Conservation (phyloP, 2,329 filamentous ascomycete species). For the Cryphonectria radicalis region DNA sequence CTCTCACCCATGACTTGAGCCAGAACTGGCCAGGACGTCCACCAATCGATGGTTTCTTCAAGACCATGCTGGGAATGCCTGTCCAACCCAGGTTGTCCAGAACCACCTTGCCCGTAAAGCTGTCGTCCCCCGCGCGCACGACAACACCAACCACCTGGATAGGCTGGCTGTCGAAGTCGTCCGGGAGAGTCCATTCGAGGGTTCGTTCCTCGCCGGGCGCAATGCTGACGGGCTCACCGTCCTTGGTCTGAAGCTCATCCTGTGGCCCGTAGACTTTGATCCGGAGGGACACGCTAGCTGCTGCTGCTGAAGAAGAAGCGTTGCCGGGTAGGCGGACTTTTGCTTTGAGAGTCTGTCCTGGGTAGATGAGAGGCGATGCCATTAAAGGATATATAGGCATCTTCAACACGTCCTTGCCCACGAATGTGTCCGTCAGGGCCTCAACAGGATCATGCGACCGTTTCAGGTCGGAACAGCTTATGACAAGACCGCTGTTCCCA, state of each 20-base stretch:
- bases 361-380: constrained; percentile 37
- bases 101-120: constrained; percentile 29
- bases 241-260: constrained; percentile 22
- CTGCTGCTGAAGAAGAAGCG: neutral
- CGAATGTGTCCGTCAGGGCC: constrained; percentile 37
- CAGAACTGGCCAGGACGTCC: constrained; percentile 32
- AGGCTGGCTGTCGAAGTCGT: constrained; percentile 32
- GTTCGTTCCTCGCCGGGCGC: constrained; percentile 13
- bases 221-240: constrained; percentile 14
- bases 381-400: constrained; percentile 34
- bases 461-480: constrained; percentile 9
- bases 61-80: constrained; percentile 29
- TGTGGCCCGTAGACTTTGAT: constrained; percentile 30
- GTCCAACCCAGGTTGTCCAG: constrained; percentile 34
- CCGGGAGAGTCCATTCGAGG: constrained; percentile 34
- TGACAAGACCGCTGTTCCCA: constrained; percentile 22
- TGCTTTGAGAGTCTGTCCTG: constrained; percentile 35
- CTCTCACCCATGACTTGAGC: constrained; percentile 37
- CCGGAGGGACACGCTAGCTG: constrained; percentile 18
- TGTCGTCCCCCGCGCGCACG: constrained; percentile 15
- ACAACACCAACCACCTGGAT: constrained; percentile 36
- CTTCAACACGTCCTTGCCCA: constrained; percentile 31
- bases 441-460: constrained; percentile 21
- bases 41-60: constrained; percentile 18
- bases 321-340: constrained; percentile 20